These are phyloP conservation scores for Amanita polypyramis DNA, from an alignment of 768 basidiomycete genomes.

Conservation along the genomic window DNA sequence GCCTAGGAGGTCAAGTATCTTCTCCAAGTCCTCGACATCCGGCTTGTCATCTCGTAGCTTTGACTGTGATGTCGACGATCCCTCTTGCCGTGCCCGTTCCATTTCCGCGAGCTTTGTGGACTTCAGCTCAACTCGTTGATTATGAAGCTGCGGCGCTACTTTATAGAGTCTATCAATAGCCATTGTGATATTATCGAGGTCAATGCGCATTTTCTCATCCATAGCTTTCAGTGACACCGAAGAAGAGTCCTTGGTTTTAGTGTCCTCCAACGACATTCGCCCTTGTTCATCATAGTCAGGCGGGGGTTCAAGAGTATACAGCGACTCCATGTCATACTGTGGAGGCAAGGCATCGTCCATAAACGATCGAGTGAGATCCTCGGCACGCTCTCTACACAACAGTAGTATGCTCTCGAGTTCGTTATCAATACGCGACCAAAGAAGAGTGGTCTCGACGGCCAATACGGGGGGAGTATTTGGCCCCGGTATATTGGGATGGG, in stretches of 20 bases:
- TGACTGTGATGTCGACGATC: conserved; percentile 14
- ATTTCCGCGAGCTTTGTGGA: conserved; percentile 59
- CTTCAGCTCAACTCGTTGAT: conserved; percentile 89
- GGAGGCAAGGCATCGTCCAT: conserved; percentile 32
- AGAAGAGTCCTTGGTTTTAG: conserved; percentile 20
- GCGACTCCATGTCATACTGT: conserved; percentile 32
- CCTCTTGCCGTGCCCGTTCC: conserved; percentile 53
- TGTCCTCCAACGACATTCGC: conserved; percentile 26
- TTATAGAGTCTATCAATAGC: conserved; percentile 87
- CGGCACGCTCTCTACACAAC: conserved; percentile 54
- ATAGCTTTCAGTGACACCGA: conserved; percentile 19
- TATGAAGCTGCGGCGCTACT: conserved; percentile 79
- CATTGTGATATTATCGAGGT: conserved; percentile 74
- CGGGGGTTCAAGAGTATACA: conserved; percentile 30
- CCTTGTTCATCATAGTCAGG: conserved; percentile 43
- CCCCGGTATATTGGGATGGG: conserved; percentile 24
- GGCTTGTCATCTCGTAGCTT: conserved; percentile 31
- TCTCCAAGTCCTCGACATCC: conserved; percentile 51
- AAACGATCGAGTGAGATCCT: conserved; percentile 18
- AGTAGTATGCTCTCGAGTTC: conserved; percentile 60
- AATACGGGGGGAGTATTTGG: conserved; percentile 34
- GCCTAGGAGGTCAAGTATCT: conserved; percentile 60
- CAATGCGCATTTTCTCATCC: conserved; percentile 77
- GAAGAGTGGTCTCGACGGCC: conserved; percentile 47
- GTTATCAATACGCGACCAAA: conserved; percentile 70